Evolutionary conservation across 441 rosid species (phyloP).

Genomic region (Pelargonium australe): DNA sequence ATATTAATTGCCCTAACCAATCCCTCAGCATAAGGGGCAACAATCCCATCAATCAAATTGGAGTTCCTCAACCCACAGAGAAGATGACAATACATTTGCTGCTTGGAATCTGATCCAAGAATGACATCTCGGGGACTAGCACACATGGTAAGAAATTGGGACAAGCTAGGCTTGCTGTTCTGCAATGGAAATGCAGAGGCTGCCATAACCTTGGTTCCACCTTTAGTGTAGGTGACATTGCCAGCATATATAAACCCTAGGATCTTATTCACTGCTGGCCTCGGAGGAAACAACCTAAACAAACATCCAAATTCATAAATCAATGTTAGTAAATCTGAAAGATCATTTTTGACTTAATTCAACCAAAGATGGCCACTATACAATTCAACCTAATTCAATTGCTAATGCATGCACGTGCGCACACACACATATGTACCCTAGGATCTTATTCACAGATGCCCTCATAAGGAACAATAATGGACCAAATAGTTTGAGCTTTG

Average conservation of each 20-base stretch:
- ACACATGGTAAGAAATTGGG: slow-evolving; percentile 17
- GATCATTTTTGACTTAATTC: neutral
- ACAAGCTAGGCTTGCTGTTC: slow-evolving; percentile 17
- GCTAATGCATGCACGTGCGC: neutral
- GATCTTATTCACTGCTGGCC: slow-evolving; percentile 26
- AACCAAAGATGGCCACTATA: neutral
- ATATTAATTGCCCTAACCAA: slow-evolving; percentile 26
- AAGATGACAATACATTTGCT: slow-evolving; percentile 44
- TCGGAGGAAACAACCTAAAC: slow-evolving; percentile 35
- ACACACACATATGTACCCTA: too few species aligned
- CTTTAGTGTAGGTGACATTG: slow-evolving; percentile 30
- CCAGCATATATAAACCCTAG: slow-evolving; percentile 33
- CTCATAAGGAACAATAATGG: too few species aligned
- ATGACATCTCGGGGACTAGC: slow-evolving; percentile 37
- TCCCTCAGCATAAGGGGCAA: slow-evolving; percentile 35
- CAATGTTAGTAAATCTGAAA: neutral
- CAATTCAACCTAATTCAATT: neutral
- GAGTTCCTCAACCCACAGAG: slow-evolving; percentile 40
- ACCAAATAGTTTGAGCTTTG: too few species aligned
- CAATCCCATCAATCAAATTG: slow-evolving; percentile 33
- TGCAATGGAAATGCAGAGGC: slow-evolving; percentile 41
- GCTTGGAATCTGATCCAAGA: slow-evolving; percentile 31
- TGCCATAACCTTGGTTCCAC: slow-evolving; percentile 43
- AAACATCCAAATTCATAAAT: neutral
- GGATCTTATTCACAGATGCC: too few species aligned